Evolutionary conservation across 257 asterid species (phyloP), one percentile per base, ranked within the genome.

Genomic region (Solanum commersonii): DNA sequence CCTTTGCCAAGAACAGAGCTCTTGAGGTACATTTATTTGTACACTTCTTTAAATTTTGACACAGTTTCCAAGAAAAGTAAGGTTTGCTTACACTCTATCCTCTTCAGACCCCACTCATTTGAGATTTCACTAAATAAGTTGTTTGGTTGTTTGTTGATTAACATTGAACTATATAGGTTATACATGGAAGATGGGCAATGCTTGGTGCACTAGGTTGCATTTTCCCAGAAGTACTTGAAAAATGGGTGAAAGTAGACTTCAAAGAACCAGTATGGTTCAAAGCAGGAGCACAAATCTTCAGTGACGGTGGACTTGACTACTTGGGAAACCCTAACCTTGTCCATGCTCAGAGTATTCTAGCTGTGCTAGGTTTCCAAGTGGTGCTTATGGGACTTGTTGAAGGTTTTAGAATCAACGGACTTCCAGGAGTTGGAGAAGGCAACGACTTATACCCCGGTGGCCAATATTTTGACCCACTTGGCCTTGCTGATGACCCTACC

Each of bases 131-230:
- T 49, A 3, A 23, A 46, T 49, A 49, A 5, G 60, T 49, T 49
- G 22, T 49, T 49, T 49, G 60, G 60, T 49, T 49, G 13, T 18
- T 52, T 74, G 29, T 3, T 87, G 23, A 44, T 52, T 40, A 16
- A 52, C n/a, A 42, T 15, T 79, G 63, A 38, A 63, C 11, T 11
- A 13, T 23, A 3, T 42, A 87, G 93, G 93, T 92, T 38, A 92
- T 92, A 87, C 94, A 90, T 33, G 92, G 93, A 6, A 83, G 94
- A 77, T 92, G 93, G 94, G 94, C 94, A 52, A 92, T 92, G 94
- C 94, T 92, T 16, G 92, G 94, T 38, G 94, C 94, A 67, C 89
- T 92, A 13, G 93, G 94, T 29, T 91, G 93, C 88, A 90, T 92
- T 86, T 90, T 92, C 88, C 94, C 94, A 1, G 93, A 92, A 86